Percentiles rank a stretch among this genome's conserved stretches.
Conservation (phyloP, 2,329 filamentous ascomycete genomes). For the Chaetomium olivaceum region DNA sequence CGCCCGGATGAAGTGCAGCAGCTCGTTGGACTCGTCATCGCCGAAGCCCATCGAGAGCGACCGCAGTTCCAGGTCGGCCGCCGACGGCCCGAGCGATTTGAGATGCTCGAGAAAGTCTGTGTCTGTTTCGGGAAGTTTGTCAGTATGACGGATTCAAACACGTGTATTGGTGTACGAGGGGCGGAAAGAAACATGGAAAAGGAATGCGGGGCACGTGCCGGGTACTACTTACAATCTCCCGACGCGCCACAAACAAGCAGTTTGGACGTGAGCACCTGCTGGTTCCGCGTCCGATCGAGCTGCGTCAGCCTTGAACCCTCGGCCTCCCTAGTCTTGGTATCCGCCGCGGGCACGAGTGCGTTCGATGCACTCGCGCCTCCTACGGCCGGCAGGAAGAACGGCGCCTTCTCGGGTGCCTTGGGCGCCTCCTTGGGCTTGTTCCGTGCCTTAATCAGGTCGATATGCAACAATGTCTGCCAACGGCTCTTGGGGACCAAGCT, state of each 20-base stretch:
- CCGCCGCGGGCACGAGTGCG: slow-evolving; percentile 30
- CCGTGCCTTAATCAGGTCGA: slow-evolving; percentile 87
- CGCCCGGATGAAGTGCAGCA: slow-evolving; percentile 77
- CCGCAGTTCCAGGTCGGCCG: slow-evolving; percentile 86
- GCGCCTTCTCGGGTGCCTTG: slow-evolving; percentile 89
- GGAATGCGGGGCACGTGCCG: slow-evolving; percentile 19
- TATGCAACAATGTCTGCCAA: slow-evolving; percentile 92
- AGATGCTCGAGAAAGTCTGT: slow-evolving; percentile 73
- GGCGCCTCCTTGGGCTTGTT: slow-evolving; percentile 93
- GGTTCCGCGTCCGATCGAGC: slow-evolving; percentile 59
- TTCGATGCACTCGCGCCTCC: slow-evolving; percentile 49
- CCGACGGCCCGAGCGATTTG: slow-evolving; percentile 77
- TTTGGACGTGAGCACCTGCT: slow-evolving; percentile 60
- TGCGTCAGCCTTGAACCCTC: slow-evolving; percentile 66
- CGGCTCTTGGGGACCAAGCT: slow-evolving; percentile 85
- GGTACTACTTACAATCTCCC: slow-evolving; percentile 57
- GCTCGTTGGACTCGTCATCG: slow-evolving; percentile 62
- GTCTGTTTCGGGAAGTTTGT: slow-evolving; percentile 43
- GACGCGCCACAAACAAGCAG: slow-evolving; percentile 55
- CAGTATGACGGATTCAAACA: slow-evolving; percentile 1
- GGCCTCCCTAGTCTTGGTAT: slow-evolving; percentile 42
- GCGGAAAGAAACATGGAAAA: background rate
- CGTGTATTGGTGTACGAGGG: background rate
- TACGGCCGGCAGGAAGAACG: slow-evolving; percentile 85
- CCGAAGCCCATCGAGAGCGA: slow-evolving; percentile 60